Evolutionary conservation across 1,284 basidiomycete species (phyloP).

Genomic region (Volvariella volvacea): DNA sequence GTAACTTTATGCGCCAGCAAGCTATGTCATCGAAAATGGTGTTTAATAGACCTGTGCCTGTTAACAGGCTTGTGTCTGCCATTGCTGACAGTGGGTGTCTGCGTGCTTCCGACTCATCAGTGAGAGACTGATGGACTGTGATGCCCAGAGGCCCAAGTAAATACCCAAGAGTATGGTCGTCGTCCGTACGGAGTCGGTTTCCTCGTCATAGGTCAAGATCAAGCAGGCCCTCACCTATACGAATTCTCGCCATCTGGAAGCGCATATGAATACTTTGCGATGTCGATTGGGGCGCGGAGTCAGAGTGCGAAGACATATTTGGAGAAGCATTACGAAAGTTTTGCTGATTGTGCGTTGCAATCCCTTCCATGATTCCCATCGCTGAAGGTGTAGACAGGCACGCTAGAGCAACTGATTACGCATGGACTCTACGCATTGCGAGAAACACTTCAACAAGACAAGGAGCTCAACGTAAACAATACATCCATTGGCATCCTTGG

Average conservation of each 20-base stretch:
- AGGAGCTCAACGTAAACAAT: slow-evolving; percentile 86
- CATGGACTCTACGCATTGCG: slow-evolving; percentile 91
- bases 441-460: slow-evolving; percentile 96
- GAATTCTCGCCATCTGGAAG: slow-evolving; percentile 98
- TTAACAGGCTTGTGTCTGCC: slow-evolving; percentile 86
- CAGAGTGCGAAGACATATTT: slow-evolving; percentile 99
- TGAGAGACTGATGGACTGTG: neutral
- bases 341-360: slow-evolving; percentile 65
- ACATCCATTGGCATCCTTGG: slow-evolving; percentile 92
- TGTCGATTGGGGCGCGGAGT: slow-evolving; percentile 96
- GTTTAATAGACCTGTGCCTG: slow-evolving; percentile 92
- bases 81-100: slow-evolving; percentile 85
- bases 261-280: slow-evolving; percentile 97
- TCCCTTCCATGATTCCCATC: slow-evolving; percentile 5
- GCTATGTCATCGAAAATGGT: slow-evolving; percentile 94
- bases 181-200: slow-evolving; percentile 99
- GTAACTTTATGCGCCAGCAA: slow-evolving; percentile 99
- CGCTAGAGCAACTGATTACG: slow-evolving; percentile 79
- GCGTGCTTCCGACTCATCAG: slow-evolving; percentile 1
- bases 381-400: slow-evolving; percentile 39
- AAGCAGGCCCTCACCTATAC: slow-evolving; percentile 93
- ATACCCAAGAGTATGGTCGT: slow-evolving; percentile 97
- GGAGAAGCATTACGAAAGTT: slow-evolving; percentile 89
- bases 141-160: slow-evolving; percentile 87
- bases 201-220: slow-evolving; percentile 94